Percentiles rank a stretch among this genome's conserved stretches.
phyloP scores from a whole-genome alignment of 2,329 filamentous ascomycete species.

The Sclerotinia nivalis region DNA sequence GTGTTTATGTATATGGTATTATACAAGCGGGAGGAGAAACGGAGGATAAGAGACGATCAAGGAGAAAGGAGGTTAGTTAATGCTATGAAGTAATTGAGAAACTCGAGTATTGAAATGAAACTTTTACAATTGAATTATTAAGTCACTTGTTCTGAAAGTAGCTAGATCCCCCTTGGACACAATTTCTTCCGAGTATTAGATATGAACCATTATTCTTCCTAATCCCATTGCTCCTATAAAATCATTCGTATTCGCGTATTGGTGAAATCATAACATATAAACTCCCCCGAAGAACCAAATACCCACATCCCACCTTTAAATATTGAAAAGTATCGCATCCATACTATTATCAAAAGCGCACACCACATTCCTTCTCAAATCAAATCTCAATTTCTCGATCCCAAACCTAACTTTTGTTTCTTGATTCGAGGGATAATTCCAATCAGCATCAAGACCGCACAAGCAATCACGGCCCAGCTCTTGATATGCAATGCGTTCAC shows the following conservation, averaged over 20 bases:
- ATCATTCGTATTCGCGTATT: background rate
- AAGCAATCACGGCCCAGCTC: constrained; percentile 73
- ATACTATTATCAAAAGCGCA: background rate
- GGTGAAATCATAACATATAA: background rate
- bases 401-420: constrained; percentile 71
- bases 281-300: background rate
- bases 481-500: constrained; percentile 67
- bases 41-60: no score
- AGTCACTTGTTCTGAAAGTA: background rate
- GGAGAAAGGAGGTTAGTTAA: background rate
- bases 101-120: background rate
- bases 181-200: background rate
- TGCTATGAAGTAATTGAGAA: background rate
- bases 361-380: background rate
- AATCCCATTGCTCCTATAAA: background rate
- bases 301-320: background rate
- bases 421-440: constrained; percentile 80
- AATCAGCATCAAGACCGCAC: constrained; percentile 63
- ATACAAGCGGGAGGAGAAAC: no score
- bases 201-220: background rate
- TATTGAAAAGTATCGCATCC: background rate
- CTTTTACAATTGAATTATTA: background rate
- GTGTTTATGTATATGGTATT: no score
- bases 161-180: background rate
- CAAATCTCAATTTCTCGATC: background rate